Evolutionary conservation across 129 eudicot species (phyloP), one percentile per base, ranked within the genome.

Genomic region (Flaveria brownii): DNA sequence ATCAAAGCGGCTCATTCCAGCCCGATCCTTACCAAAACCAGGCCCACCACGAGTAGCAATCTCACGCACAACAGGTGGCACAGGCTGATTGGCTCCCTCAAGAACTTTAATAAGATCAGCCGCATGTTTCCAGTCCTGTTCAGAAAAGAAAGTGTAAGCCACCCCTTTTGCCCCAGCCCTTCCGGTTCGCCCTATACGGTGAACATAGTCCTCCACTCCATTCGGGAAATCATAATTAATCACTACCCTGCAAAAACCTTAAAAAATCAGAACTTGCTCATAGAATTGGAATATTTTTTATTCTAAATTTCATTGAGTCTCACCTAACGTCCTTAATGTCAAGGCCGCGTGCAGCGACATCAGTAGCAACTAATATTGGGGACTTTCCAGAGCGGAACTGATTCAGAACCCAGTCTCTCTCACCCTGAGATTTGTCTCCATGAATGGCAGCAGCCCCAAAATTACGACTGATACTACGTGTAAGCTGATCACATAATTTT

Each of bases 141-240:
- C 98, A 2, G 93, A 90, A 79, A 93, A 82, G 72, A 93, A 93
- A 6, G 98, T 90, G 55, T 88, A 90, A 0, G 98, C 82, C 68
- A 90, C 76, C 68, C 98, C 98, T 18, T 90, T 93, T n/a, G 97
- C 97, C 74, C 98, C 97, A 52, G 98, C 98, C 79, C 98, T 85
- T 39, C 98, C 98, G 0, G 98, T 93, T 67, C 98, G 79, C 42
- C 98, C 98, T 47, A 93, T 93, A 69, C 98, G 91, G 63, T 93
- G 98, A 43, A 93, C 97, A 64, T 90, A 93, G 72, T 93, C 98
- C 74, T 93, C 98, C 57, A 93, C 85, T 9, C 98, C 98, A 65
- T 84, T 93, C 10, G 97, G 98, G 26, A 93, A 93, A 74, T 93
- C 98, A 81, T 88, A 93, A 71, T 93, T 93, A 76, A 93, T 86